Evolutionary conservation across 768 basidiomycete species (phyloP).

Genomic region (Podaxis pistillaris): DNA sequence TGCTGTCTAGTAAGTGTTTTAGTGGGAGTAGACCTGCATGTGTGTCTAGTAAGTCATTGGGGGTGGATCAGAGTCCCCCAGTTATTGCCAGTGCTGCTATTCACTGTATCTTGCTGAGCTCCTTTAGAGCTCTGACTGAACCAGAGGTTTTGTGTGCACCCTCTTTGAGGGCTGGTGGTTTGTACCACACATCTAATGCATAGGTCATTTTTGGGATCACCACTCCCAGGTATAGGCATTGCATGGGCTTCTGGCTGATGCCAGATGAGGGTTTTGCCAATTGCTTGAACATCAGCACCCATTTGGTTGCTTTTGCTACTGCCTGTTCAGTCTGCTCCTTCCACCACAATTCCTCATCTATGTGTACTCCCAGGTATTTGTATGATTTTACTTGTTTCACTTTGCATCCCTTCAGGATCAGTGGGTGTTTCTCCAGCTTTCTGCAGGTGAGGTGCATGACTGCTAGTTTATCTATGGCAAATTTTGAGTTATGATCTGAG

Average conservation of each 20-base stretch:
- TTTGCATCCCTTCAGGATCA: constrained; percentile 8
- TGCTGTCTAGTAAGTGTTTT: constrained; percentile 11
- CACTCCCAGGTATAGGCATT: constrained; percentile 24
- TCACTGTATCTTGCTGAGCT: constrained; percentile 19
- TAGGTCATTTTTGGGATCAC: constrained; percentile 26
- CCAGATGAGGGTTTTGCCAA: constrained; percentile 18
- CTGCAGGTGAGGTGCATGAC: constrained; percentile 22
- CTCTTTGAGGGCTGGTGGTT: constrained; percentile 8
- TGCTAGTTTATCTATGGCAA: constrained; percentile 30
- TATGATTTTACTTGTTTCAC: constrained; percentile 16
- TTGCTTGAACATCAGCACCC: constrained; percentile 16
- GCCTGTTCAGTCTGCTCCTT: constrained; percentile 7
- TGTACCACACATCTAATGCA: constrained; percentile 24
- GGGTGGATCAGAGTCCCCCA: constrained; percentile 21
- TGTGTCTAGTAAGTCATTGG: constrained; percentile 19
- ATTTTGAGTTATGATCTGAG: constrained; percentile 25
- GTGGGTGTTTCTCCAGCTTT: neutral
- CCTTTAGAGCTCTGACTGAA: constrained; percentile 14
- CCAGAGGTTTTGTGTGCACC: constrained; percentile 10
- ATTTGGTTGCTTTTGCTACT: constrained; percentile 17
- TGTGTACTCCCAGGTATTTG: constrained; percentile 28
- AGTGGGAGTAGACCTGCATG: constrained; percentile 19
- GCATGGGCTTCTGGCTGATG: constrained; percentile 17
- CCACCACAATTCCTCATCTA: constrained; percentile 22
- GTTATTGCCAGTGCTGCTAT: constrained; percentile 21